Evolutionary conservation across 176 grass and related monocot genomes (phyloP).

Genomic region (Oryza brachyantha): DNA sequence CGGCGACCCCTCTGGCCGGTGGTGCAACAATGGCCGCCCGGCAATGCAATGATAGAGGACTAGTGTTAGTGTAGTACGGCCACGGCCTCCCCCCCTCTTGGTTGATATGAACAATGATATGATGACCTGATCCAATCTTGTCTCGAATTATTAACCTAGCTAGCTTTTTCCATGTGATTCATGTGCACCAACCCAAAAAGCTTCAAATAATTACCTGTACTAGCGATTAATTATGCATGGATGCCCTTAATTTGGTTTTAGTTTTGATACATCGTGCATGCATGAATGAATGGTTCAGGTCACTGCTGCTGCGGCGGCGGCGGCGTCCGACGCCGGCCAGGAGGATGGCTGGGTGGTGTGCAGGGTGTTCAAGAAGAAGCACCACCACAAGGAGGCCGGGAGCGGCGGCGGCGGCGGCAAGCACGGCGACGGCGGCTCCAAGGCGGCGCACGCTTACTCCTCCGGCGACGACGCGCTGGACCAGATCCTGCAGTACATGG

Average conservation of each 20-base stretch:
- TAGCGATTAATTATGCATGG: neutral
- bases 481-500: constrained; percentile 92
- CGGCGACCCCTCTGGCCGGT: too few species aligned
- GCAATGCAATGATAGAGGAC: neutral
- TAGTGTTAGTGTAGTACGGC: neutral
- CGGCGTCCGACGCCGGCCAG: constrained; percentile 52
- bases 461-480: constrained; percentile 71
- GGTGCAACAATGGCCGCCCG: too few species aligned
- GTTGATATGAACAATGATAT: neutral
- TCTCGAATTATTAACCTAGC: constrained; percentile 37
- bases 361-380: constrained; percentile 99
- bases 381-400: constrained; percentile 60
- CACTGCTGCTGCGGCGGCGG: constrained; percentile 17
- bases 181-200: constrained; percentile 54
- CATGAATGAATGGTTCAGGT: constrained; percentile 13
- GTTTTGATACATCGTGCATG: neutral
- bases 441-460: constrained; percentile 35
- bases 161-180: constrained; percentile 51
- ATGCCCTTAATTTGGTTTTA: too few species aligned
- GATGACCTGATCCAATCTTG: constrained; percentile 25
- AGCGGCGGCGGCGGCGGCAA: constrained; percentile 43
- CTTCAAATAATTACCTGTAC: constrained; percentile 38
- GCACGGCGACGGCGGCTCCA: constrained; percentile 22
- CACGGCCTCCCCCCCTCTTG: too few species aligned
- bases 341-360: constrained; percentile 98